Base-by-base conservation (phyloP, 495 filamentous ascomycete species). In the Lasiosphaeria miniovina region DNA sequence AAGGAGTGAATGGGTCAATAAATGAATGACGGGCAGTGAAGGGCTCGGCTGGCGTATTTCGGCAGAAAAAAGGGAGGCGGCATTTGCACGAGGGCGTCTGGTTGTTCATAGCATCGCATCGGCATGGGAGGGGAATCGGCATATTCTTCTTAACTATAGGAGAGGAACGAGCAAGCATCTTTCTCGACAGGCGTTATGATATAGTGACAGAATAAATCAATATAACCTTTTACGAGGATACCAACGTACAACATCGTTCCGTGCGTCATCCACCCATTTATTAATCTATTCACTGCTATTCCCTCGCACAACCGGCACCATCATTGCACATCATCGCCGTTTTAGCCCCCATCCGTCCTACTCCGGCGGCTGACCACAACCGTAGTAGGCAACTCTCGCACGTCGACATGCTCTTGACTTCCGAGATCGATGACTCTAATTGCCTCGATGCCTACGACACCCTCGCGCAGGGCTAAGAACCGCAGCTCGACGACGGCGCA, bases 361-460 rank as follows among this genome's bases (percentile, higher is more conserved):
- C 31, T 60, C 36, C 52, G 38, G 2, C 38, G 43, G 4, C 43
- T 11, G 6, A 14, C 41, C 7, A 84, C 85, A 50, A 91, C 65
- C 60, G 94, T 85, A 63, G 85, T 84, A 5, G 92, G 92, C 43
- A 96, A 70, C 65, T 96, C 88, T 61, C 84, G 77, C 54, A 96
- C 85, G 76, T 96, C 91, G 14, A 90, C 85, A 69, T 86, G 85
- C 74, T 95, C 90, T 62, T 90, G 88, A 49, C 84, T 89, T 38
- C 81, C 86, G 61, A 94, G 75, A 75, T 98, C 94, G 31, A 93
- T 80, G 9, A 97, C 84, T 56, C 91, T 79, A 10, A 98, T 82
- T 10, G 87, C 86, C 66, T 96, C 93, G 3, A 98, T 69, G 3
- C 82, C 79, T 8, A 97, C 79, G 15, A 93, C 78, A 0, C 94